Evolutionary conservation across 2,329 filamentous ascomycete genomes (phyloP), one percentile per base, ranked within the genome.

Genomic region (Dactylellina parvicollis): DNA sequence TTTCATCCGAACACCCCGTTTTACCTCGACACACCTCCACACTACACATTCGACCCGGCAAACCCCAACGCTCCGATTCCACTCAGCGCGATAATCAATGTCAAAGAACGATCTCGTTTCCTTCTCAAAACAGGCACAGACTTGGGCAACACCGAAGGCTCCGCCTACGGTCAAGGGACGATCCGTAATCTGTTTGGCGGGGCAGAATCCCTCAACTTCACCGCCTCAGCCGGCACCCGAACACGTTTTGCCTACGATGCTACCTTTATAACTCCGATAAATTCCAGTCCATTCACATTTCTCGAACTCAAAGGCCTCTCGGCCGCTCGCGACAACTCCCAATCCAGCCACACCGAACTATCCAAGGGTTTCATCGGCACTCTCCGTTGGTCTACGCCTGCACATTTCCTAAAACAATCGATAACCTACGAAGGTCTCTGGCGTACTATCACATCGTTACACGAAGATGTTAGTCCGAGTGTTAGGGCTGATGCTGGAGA

Each of bases 181-280:
- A 89, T 92, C 84, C 89, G 95, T 77, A 99, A 99, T 81, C 86
- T 99, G 71, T 92, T 99, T 80, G 95, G 95, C 56, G 95, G 95
- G 38, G 95, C 93, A 22, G 95, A 99, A 83, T 90, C 90, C 65
- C 83, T 99, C 75, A 92, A 91, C 57, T 83, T 96, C 71, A 94
- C 96, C 78, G 93, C 92, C 52, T 77, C 77, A 4, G 83, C 93
- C 22, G 95, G 95, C 66, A 98, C 94, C 4, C 87, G 95, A 46
- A 98, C 95, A 26, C 86, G 92, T 50, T 96, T 92, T 1, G 91
- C 94, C 24, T 98, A 98, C 82, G 93, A 92, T 75, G 92, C 92
- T 61, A 89, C 88, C 66, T 90, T 98, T 74, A 89, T 92, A 73
- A 89, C 91, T 0, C 95, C 95, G 0, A 84, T 99, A 49, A 84